Conservation (phyloP, 2,329 filamentous ascomycete genomes). For the Drechslera avenae region DNA sequence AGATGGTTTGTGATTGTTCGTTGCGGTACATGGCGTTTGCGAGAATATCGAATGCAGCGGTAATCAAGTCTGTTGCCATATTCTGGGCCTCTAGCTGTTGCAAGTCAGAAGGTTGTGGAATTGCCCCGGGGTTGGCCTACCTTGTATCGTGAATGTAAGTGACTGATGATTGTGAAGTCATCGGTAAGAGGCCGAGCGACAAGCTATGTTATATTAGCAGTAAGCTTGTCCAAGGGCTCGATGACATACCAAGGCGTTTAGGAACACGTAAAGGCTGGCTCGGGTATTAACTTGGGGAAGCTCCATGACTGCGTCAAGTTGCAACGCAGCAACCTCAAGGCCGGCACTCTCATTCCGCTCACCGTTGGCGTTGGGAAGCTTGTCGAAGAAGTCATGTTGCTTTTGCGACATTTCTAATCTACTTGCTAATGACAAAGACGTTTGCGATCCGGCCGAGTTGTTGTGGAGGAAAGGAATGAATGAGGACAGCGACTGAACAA, state of each 20-base stretch:
- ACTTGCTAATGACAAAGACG: slow-evolving; percentile 56
- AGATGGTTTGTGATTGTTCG: slow-evolving; percentile 64
- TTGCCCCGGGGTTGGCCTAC: slow-evolving; percentile 49
- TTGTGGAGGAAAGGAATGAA: slow-evolving; percentile 57
- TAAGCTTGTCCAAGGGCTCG: neutral
- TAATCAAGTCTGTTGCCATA: slow-evolving; percentile 79
- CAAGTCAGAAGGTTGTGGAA: slow-evolving; percentile 35
- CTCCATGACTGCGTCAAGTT: slow-evolving; percentile 65
- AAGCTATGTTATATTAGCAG: slow-evolving; percentile 62
- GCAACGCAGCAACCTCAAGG: slow-evolving; percentile 52
- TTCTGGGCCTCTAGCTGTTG: slow-evolving; percentile 73
- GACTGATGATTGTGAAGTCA: slow-evolving; percentile 76
- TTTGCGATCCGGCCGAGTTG: slow-evolving; percentile 57
- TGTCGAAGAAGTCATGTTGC: slow-evolving; percentile 51
- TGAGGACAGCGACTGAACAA: slow-evolving; percentile 40
- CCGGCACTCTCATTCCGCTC: slow-evolving; percentile 46
- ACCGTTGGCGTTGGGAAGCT: slow-evolving; percentile 52
- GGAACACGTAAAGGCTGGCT: slow-evolving; percentile 81
- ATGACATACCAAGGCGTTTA: slow-evolving; percentile 74
- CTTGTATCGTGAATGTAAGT: slow-evolving; percentile 83
- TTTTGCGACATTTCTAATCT: slow-evolving; percentile 49
- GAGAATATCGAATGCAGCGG: slow-evolving; percentile 87
- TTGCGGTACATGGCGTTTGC: slow-evolving; percentile 82
- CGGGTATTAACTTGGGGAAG: slow-evolving; percentile 75
- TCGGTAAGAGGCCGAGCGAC: slow-evolving; percentile 82